phyloP scores from a whole-genome alignment of 2,329 filamentous ascomycete genomes.

The Periconia digitata region DNA sequence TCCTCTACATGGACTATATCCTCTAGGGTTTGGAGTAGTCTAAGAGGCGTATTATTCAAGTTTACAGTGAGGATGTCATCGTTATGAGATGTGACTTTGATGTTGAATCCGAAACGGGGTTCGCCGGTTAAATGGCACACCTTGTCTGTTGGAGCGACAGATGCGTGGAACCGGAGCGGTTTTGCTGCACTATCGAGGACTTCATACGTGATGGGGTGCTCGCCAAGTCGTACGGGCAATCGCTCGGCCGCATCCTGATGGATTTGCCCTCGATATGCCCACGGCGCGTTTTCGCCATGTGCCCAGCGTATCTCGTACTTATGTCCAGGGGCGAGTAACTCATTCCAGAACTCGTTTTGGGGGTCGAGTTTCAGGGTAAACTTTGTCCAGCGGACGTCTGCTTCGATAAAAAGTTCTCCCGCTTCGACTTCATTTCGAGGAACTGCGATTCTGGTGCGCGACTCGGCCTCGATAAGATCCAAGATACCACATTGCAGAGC shows the following conservation, averaged over 20 bases:
- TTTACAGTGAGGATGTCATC: constrained; percentile 6
- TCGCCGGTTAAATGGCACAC: constrained; percentile 5
- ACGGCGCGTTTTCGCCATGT: background rate
- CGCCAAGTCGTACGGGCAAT: background rate
- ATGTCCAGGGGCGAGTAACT: background rate
- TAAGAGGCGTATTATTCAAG: constrained; percentile 9
- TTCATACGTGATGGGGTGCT: background rate
- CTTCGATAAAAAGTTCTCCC: constrained; percentile 1
- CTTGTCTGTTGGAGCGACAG: background rate
- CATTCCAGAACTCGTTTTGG: background rate
- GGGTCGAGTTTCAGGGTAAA: constrained; percentile 3
- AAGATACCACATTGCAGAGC: constrained; percentile 2
- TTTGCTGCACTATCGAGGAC: background rate
- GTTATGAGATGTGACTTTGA: constrained; percentile 5
- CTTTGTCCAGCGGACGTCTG: background rate
- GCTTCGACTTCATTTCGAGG: background rate
- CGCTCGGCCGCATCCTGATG: background rate
- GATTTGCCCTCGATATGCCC: background rate
- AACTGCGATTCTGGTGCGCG: background rate
- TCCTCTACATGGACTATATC: constrained; percentile 5
- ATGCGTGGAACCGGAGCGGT: background rate
- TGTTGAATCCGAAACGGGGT: constrained; percentile 12
- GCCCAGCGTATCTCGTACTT: constrained; percentile 3
- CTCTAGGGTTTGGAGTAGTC: constrained; percentile 8
- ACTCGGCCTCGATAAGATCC: background rate